Percentiles rank a stretch among this genome's conserved stretches.
phyloP scores from a whole-genome alignment of 768 basidiomycete species.

The Macrolepiota fuliginosa region DNA sequence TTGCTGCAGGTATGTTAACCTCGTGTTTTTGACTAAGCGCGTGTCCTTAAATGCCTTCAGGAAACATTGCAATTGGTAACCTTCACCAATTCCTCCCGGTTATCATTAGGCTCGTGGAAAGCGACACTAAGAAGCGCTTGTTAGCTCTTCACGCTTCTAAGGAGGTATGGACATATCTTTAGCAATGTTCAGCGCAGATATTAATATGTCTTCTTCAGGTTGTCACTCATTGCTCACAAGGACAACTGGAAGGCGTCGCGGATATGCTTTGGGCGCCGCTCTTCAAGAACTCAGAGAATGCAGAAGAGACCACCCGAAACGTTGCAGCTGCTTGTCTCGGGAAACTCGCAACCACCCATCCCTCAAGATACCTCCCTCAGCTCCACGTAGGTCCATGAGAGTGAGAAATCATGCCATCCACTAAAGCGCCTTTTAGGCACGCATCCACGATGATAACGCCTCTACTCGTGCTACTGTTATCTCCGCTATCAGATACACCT shows the following conservation, averaged over 20 bases:
- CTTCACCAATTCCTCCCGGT: conserved; percentile 81
- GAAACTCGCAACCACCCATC: conserved; percentile 90
- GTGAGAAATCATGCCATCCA: background rate
- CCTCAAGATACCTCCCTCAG: conserved; percentile 87
- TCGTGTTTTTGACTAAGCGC: background rate
- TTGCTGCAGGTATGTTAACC: conserved; percentile 71
- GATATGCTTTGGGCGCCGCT: conserved; percentile 90
- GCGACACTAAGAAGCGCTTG: conserved; percentile 74
- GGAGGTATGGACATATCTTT: conserved; percentile 51
- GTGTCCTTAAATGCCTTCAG: conserved; percentile 32
- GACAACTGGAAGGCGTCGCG: conserved; percentile 82
- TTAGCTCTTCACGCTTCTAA: conserved; percentile 90
- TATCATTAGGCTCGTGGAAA: conserved; percentile 76
- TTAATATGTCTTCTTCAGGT: conserved; percentile 48
- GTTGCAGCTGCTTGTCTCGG: conserved; percentile 96
- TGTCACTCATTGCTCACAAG: conserved; percentile 85
- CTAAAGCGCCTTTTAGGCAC: conserved; percentile 39
- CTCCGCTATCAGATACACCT: conserved; percentile 91
- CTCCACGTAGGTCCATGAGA: conserved; percentile 62
- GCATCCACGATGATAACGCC: conserved; percentile 65
- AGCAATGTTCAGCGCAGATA: background rate
- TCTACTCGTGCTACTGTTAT: conserved; percentile 85
- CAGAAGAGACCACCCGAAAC: conserved; percentile 90
- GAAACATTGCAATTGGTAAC: conserved; percentile 95
- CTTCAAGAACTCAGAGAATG: conserved; percentile 85